Evolutionary conservation across 73 alveolate genomes (phyloP).

Genomic region (Urostyla sp.): DNA sequence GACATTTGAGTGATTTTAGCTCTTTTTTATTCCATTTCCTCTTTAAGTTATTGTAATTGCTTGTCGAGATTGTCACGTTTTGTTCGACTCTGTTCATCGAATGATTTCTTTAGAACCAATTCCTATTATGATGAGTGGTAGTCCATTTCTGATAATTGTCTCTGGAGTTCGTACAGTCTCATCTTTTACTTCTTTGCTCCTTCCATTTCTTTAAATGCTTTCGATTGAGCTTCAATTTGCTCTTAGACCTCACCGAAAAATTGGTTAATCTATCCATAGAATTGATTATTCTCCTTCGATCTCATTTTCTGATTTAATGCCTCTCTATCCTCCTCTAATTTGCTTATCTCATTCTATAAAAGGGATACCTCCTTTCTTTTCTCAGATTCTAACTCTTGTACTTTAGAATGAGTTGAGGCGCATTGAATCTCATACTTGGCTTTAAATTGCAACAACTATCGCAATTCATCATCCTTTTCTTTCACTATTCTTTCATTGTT

Average conservation of each 20-base stretch:
- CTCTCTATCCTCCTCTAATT: conserved; percentile 42
- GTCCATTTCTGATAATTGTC: conserved; percentile 60
- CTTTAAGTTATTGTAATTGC: background rate
- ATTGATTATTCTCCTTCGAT: conserved; percentile 58
- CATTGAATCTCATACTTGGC: background rate
- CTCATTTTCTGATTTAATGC: conserved; percentile 48
- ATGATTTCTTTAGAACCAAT: conserved; percentile 32
- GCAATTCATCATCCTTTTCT: conserved; percentile 37
- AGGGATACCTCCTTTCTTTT: conserved; percentile 20
- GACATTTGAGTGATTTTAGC: background rate
- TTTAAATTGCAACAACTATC: background rate
- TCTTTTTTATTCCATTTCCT: conserved; percentile 18
- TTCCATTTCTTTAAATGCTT: conserved; percentile 13
- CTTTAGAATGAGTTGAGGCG: background rate
- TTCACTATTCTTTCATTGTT: conserved; percentile 8
- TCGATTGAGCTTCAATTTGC: conserved; percentile 31
- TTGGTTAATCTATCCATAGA: conserved; percentile 21
- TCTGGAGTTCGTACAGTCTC: conserved; percentile 44
- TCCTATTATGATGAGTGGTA: conserved; percentile 54
- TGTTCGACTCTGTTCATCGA: conserved; percentile 46
- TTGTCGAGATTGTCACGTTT: conserved; percentile 12
- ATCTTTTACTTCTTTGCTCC: conserved; percentile 28
- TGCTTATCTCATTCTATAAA: conserved; percentile 47
- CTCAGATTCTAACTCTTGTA: conserved; percentile 55
- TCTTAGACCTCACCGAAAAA: conserved; percentile 58